These are phyloP conservation scores for Ampelocalamus luodianensis DNA, from an alignment of 176 grass and related monocot species.

Conservation along the genomic window DNA sequence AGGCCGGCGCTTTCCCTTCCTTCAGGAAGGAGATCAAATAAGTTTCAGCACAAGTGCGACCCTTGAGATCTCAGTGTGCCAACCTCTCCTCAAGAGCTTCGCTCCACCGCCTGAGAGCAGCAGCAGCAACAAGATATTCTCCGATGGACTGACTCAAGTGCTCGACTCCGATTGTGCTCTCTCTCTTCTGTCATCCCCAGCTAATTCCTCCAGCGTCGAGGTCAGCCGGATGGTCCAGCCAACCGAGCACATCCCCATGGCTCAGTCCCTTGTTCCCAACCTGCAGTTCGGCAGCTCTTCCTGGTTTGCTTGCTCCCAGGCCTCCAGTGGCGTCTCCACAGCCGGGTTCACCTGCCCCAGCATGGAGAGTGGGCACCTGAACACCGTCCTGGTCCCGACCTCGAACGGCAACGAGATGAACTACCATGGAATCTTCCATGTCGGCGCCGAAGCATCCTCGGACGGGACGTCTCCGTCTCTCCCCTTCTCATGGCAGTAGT, in stretches of 20 bases:
- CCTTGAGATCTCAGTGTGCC: conserved; percentile 44
- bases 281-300: conserved; percentile 44
- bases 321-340: conserved; percentile 20
- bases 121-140: conserved; percentile 68
- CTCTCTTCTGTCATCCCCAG: conserved; percentile 90
- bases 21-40: conserved; percentile 52
- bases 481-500: conserved; percentile 66
- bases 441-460: conserved; percentile 63
- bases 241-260: conserved; percentile 53
- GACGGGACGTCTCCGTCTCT: conserved; percentile 59
- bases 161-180: conserved; percentile 80
- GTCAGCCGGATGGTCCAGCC: conserved; percentile 51
- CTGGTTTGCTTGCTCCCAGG: conserved; percentile 55
- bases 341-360: conserved; percentile 52
- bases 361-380: conserved; percentile 52
- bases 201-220: conserved; percentile 61
- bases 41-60: conserved; percentile 34
- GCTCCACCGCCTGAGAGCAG: conserved; percentile 48
- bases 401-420: conserved; percentile 54
- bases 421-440: conserved; percentile 67
- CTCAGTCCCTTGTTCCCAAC: conserved; percentile 50
- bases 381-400: conserved; percentile 45
- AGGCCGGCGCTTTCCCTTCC: conserved; percentile 66
- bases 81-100: conserved; percentile 53
- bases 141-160: conserved; percentile 47